Conservation (phyloP, 78 protist genomes). For the Goniomonas avonlea region DNA sequence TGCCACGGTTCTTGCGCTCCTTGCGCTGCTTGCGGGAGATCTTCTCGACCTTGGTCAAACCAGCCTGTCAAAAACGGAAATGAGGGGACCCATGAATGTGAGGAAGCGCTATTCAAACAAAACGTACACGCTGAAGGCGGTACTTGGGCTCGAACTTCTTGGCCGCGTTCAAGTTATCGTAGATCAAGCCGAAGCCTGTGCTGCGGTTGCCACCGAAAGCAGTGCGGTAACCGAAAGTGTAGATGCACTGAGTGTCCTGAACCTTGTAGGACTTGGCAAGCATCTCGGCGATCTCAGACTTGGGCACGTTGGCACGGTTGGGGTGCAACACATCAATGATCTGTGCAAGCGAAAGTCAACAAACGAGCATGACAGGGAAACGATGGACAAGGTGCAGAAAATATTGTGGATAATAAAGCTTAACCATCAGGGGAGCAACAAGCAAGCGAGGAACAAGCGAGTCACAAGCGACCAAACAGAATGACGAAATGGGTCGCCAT, state of each 20-base stretch:
- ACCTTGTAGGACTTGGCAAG: slow-evolving; percentile 85
- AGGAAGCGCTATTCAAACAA: not conserved
- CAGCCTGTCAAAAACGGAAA: slow-evolving; percentile 32
- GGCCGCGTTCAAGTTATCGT: slow-evolving; percentile 60
- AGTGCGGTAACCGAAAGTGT: slow-evolving; percentile 82
- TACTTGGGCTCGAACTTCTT: slow-evolving; percentile 84
- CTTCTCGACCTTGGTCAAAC: slow-evolving; percentile 38
- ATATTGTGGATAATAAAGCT: not conserved
- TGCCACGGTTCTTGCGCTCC: slow-evolving; percentile 88
- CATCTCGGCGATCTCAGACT: slow-evolving; percentile 66
- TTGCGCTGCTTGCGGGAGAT: slow-evolving; percentile 81
- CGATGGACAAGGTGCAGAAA: not conserved
- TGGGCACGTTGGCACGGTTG: slow-evolving; percentile 74
- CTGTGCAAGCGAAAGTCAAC: no score
- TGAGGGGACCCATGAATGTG: not conserved
- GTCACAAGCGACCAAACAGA: not conserved
- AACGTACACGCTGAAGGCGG: slow-evolving; percentile 73
- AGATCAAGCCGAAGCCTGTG: slow-evolving; percentile 93
- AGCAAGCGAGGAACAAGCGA: no score
- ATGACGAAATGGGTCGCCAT: not conserved
- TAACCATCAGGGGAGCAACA: no score
- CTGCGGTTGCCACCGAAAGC: slow-evolving; percentile 93
- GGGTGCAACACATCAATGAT: slow-evolving; percentile 89
- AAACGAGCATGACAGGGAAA: no score
- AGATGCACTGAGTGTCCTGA: slow-evolving; percentile 62